Percentiles rank a stretch among this genome's conserved stretches.
phyloP scores from a whole-genome alignment of 805 yeast genomes.

The Grigorovia transvaalensis region DNA sequence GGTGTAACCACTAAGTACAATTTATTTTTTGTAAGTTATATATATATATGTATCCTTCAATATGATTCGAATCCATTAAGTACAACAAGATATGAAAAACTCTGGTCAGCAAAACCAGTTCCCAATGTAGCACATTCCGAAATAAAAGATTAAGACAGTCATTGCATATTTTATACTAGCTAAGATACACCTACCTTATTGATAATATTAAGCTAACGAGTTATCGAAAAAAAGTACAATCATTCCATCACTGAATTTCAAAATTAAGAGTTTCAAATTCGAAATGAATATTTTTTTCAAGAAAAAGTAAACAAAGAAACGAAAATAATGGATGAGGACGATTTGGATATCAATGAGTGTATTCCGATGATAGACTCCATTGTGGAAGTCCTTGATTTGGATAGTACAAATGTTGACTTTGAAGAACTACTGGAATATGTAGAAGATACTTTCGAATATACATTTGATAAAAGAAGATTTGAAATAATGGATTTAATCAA shows the following conservation, averaged over 20 bases:
- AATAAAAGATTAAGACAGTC: too few relatives aligned
- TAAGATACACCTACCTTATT: too few relatives aligned
- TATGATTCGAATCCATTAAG: neutral
- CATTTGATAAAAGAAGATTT: slow-evolving; percentile 34
- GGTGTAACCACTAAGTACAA: too few relatives aligned
- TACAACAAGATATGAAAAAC: neutral
- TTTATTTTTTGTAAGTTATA: neutral
- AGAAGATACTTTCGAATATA: slow-evolving; percentile 26
- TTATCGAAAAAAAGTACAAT: neutral
- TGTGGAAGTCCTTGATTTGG: neutral
- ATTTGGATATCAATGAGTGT: neutral
- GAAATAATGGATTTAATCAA: neutral
- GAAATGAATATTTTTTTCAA: neutral
- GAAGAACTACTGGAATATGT: slow-evolving; percentile 57
- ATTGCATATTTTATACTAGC: too few relatives aligned
- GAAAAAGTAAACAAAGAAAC: neutral
- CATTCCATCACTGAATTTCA: neutral
- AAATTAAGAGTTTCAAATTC: neutral
- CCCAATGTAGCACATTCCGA: too few relatives aligned
- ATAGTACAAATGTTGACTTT: slow-evolving; percentile 1
- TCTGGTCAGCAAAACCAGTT: too few relatives aligned
- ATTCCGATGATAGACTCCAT: slow-evolving; percentile 3
- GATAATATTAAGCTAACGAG: too few relatives aligned
- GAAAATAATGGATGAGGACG: neutral
- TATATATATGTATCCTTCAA: neutral